These are phyloP conservation scores for Annulohypoxylon maeteangense DNA, from an alignment of 495 filamentous ascomycete species.

Conservation along the genomic window DNA sequence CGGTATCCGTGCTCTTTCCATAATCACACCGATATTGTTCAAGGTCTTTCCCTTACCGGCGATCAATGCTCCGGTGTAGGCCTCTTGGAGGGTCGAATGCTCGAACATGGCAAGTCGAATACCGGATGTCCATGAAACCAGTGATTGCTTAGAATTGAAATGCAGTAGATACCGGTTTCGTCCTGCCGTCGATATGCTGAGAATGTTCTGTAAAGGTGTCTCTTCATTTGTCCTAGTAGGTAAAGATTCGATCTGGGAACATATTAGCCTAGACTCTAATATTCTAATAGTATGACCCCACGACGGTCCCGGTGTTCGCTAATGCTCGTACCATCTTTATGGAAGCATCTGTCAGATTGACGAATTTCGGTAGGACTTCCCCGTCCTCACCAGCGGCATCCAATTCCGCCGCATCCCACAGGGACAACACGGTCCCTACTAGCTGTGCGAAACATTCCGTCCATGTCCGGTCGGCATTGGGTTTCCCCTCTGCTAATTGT, in stretches of 20 bases:
- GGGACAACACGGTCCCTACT: slow-evolving; percentile 90
- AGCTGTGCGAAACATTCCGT: slow-evolving; percentile 97
- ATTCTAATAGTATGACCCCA: background rate
- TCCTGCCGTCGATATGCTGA: slow-evolving; percentile 94
- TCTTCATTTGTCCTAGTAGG: slow-evolving; percentile 80
- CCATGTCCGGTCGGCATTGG: slow-evolving; percentile 88
- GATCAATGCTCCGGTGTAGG: slow-evolving; percentile 95
- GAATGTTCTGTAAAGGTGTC: slow-evolving; percentile 86
- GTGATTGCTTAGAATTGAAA: slow-evolving; percentile 92
- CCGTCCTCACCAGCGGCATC: slow-evolving; percentile 85
- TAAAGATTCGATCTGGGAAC: slow-evolving; percentile 82
- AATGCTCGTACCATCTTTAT: slow-evolving; percentile 84
- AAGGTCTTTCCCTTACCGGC: slow-evolving; percentile 90
- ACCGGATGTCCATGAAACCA: slow-evolving; percentile 95
- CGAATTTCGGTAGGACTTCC: slow-evolving; percentile 91
- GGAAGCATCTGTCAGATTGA: slow-evolving; percentile 96
- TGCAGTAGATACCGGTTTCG: slow-evolving; percentile 95
- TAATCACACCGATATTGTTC: slow-evolving; percentile 86
- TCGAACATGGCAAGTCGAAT: slow-evolving; percentile 97
- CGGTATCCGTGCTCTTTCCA: slow-evolving; percentile 78
- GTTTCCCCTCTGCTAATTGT: slow-evolving; percentile 77
- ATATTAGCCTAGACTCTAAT: slow-evolving; percentile 10
- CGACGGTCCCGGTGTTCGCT: background rate
- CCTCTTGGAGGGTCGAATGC: slow-evolving; percentile 90
- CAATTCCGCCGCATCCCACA: slow-evolving; percentile 95